phyloP scores from a whole-genome alignment of 805 yeast genomes.

The Priceomyces haplophilus region DNA sequence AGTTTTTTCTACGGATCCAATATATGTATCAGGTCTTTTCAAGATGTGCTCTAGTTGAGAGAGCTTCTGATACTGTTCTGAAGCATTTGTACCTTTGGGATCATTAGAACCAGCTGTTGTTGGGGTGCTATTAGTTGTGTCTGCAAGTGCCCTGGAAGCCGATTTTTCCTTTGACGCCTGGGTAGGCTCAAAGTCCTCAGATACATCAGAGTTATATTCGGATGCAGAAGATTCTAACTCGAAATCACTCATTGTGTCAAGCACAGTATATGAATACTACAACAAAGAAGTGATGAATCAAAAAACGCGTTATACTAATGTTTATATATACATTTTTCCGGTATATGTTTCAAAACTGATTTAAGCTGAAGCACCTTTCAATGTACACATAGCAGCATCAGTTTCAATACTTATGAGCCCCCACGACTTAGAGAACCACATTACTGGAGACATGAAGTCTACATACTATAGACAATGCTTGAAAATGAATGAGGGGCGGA shows the following conservation, averaged over 20 bases:
- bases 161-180: constrained; percentile 9
- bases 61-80: constrained; percentile 85
- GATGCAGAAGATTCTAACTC: constrained; percentile 10
- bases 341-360: background rate
- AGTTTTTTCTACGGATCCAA: constrained; percentile 88
- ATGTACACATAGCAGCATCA: background rate
- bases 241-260: constrained; percentile 10
- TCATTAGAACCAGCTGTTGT: constrained; percentile 11
- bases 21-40: constrained; percentile 96
- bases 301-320: background rate
- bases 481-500: too few species aligned
- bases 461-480: too few species aligned
- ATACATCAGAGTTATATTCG: constrained; percentile 15
- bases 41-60: constrained; percentile 94
- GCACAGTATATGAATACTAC: background rate
- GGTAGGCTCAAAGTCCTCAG: constrained; percentile 19
- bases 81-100: constrained; percentile 32
- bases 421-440: too few species aligned
- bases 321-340: background rate
- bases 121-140: constrained; percentile 20
- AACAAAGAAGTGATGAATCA: background rate
- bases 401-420: background rate
- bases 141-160: constrained; percentile 18
- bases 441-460: too few species aligned
- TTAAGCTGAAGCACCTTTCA: background rate